Evolutionary conservation across 1,284 basidiomycete species (phyloP).

Genomic region (Earliella scabrosa): DNA sequence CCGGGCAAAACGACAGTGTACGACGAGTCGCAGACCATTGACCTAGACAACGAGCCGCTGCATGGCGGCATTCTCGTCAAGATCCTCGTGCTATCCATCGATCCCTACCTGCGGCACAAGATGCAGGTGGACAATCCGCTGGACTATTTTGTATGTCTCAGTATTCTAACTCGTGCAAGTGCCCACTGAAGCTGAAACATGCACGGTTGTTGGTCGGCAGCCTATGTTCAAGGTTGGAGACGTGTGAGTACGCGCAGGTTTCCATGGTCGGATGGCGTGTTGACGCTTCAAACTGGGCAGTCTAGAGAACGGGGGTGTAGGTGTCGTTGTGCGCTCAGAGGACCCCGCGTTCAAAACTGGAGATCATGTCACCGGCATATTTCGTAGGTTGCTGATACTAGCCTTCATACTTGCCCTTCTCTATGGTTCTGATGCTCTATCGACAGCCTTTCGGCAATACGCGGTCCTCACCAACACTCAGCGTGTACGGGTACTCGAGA

Average conservation of each 20-base stretch:
- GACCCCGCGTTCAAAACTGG: slow-evolving; percentile 40
- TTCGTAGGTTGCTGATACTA: slow-evolving; percentile 28
- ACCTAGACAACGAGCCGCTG: slow-evolving; percentile 51
- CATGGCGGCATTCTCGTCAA: slow-evolving; percentile 58
- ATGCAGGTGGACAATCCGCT: slow-evolving; percentile 36
- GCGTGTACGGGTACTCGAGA: slow-evolving; percentile 26
- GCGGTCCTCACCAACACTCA: slow-evolving; percentile 3
- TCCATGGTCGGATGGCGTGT: not conserved
- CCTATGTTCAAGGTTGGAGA: slow-evolving; percentile 14
- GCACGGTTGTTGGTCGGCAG: slow-evolving; percentile 1
- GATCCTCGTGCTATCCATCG: slow-evolving; percentile 48
- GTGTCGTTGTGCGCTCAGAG: slow-evolving; percentile 49
- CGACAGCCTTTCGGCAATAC: slow-evolving; percentile 30
- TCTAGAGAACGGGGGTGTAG: slow-evolving; percentile 39
- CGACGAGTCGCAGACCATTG: slow-evolving; percentile 51
- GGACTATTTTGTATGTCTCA: slow-evolving; percentile 11
- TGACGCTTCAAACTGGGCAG: not conserved
- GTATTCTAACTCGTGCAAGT: too few species aligned
- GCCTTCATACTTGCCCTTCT: too few species aligned
- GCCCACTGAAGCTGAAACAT: too few species aligned
- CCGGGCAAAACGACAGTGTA: slow-evolving; percentile 49
- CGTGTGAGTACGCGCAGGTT: slow-evolving; percentile 10
- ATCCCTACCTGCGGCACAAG: slow-evolving; percentile 48
- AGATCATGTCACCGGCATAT: slow-evolving; percentile 45
- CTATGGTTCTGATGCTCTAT: too few species aligned